A percentile compares a stretch with the other conserved stretches of the same genome.
These are phyloP conservation scores for Solanum hybrid DNA, from an alignment of 305 asterid species.

Conservation along the genomic window DNA sequence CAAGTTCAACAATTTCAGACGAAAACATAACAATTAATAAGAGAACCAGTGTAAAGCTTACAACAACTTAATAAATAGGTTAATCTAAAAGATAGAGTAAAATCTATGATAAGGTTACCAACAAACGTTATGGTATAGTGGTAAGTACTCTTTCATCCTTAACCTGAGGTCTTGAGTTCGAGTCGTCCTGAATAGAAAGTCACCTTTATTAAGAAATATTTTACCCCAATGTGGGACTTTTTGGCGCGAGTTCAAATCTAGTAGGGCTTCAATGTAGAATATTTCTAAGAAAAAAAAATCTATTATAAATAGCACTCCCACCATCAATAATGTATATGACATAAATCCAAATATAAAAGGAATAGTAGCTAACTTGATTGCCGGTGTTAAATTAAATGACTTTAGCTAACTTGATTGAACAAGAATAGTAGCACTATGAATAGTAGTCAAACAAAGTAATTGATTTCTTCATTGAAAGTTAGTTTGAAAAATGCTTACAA, in stretches of 20 bases:
- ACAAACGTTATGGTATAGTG: too few relatives aligned
- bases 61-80: neutral
- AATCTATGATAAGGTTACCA: neutral
- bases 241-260: too few relatives aligned
- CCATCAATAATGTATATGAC: neutral
- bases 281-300: neutral
- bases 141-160: neutral
- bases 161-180: neutral
- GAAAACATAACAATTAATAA: neutral
- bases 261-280: neutral
- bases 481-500: neutral
- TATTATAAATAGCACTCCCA: neutral
- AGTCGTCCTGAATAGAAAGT: neutral
- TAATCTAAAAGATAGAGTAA: neutral
- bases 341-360: neutral
- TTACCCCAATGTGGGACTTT: neutral
- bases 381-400: neutral
- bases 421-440: neutral
- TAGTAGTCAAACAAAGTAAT: constrained; percentile 1
- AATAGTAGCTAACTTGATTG: neutral
- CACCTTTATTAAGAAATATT: rapidly evolving
- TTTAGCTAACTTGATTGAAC: neutral
- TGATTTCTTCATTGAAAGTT: constrained; percentile 4
- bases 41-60: neutral
- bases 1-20: neutral